A percentile compares a stretch with the other conserved stretches of the same genome.
phyloP scores from a whole-genome alignment of 140 eudicot genomes.

The Oenanthe javanica region DNA sequence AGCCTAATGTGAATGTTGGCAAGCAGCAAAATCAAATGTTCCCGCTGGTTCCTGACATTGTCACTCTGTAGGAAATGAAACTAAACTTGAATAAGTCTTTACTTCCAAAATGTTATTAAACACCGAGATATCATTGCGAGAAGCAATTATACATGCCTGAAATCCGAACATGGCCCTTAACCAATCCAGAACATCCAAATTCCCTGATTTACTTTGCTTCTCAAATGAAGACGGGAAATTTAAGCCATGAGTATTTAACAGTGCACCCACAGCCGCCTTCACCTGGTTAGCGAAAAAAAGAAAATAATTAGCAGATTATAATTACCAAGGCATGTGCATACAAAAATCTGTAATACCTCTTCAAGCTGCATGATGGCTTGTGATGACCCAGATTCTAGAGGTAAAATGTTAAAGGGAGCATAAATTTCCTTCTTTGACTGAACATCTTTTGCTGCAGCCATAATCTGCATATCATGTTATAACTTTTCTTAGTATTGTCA shows the following conservation, averaged over 20 bases:
- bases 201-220: conserved; percentile 66
- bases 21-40: conserved; percentile 75
- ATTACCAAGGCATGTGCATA: background rate
- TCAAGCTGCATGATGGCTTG: conserved; percentile 94
- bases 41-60: conserved; percentile 93
- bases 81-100: conserved; percentile 5
- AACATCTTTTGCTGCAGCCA: conserved; percentile 97
- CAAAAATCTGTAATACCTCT: conserved; percentile 37
- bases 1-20: conserved; percentile 88
- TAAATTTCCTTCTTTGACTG: conserved; percentile 85
- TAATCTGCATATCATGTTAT: conserved; percentile 44
- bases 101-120: conserved; percentile 1
- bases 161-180: conserved; percentile 94
- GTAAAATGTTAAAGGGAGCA: conserved; percentile 93
- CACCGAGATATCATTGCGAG: conserved; percentile 2
- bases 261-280: conserved; percentile 82
- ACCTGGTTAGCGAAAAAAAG: conserved; percentile 40
- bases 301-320: background rate
- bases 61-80: conserved; percentile 62
- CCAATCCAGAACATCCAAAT: conserved; percentile 92
- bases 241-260: conserved; percentile 59
- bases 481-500: background rate
- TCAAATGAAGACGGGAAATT: conserved; percentile 81
- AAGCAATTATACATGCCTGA: conserved; percentile 55
- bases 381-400: conserved; percentile 87